Evolutionary conservation across 2,329 filamentous ascomycete genomes (phyloP).

Genomic region (Seiridium unicorne): DNA sequence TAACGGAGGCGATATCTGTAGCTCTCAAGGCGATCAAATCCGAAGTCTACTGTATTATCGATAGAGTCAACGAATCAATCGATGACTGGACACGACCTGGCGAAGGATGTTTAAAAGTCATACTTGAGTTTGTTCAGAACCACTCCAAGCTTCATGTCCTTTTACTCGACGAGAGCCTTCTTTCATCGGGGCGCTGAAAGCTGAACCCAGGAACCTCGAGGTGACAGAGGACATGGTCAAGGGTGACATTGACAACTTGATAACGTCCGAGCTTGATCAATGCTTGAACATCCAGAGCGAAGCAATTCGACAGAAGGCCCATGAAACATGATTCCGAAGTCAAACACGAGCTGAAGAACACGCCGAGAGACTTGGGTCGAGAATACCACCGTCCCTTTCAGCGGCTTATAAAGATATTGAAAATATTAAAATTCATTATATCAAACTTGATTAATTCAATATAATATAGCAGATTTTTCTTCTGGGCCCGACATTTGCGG

Average conservation of each 20-base stretch:
- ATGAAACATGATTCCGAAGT: too few species aligned
- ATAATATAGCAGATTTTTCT: too few species aligned
- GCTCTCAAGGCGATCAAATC: neutral
- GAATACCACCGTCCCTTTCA: too few species aligned
- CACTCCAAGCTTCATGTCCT: neutral
- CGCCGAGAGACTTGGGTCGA: too few species aligned
- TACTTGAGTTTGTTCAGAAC: neutral
- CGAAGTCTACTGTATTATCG: neutral
- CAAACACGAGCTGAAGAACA: too few species aligned
- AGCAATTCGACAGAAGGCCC: neutral
- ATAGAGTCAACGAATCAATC: neutral
- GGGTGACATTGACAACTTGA: neutral
- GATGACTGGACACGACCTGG: neutral
- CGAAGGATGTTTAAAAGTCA: neutral
- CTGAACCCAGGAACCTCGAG: neutral
- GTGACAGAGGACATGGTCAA: neutral
- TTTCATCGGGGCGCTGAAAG: neutral
- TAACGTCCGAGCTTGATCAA: neutral
- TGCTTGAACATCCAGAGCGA: neutral
- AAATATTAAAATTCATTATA: too few species aligned
- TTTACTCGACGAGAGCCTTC: neutral
- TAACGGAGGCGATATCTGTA: neutral
- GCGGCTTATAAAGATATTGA: too few species aligned
- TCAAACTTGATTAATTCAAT: too few species aligned
- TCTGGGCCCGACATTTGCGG: too few species aligned